phyloP scores from a whole-genome alignment of 2,329 filamentous ascomycete genomes.

The Harringtonia lauricola region DNA sequence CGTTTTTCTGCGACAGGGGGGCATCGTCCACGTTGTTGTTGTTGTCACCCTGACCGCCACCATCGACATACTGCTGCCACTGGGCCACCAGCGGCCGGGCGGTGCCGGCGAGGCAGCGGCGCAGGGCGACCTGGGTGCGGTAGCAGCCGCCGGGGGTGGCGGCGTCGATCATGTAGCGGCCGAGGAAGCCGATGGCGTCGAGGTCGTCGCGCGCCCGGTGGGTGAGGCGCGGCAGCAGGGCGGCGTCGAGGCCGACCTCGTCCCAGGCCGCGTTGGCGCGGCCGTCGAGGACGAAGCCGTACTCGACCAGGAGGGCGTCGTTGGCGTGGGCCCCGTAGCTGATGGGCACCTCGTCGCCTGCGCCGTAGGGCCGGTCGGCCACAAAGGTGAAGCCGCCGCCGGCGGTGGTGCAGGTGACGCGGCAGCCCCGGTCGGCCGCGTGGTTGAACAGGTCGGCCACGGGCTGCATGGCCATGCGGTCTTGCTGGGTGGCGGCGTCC shows the following conservation, averaged over 20 bases:
- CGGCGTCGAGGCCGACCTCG: conserved; percentile 33
- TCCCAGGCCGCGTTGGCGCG: conserved; percentile 36
- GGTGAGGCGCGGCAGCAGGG: conserved; percentile 23
- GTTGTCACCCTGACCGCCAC: conserved; percentile 2
- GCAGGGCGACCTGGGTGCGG: conserved; percentile 15
- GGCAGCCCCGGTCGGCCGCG: conserved; percentile 32
- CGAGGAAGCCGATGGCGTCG: conserved; percentile 12
- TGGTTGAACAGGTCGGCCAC: conserved; percentile 63
- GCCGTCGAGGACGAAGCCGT: conserved; percentile 34
- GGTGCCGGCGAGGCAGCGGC: conserved; percentile 9
- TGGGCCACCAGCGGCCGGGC: neutral
- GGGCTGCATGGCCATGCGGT: conserved; percentile 59
- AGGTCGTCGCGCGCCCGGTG: conserved; percentile 7
- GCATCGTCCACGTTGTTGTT: neutral
- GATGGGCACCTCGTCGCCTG: conserved; percentile 56
- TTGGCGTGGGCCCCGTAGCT: conserved; percentile 61
- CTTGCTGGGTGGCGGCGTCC: conserved; percentile 29
- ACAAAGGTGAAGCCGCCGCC: conserved; percentile 44
- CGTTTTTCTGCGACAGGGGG: neutral
- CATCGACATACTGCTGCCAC: conserved; percentile 11
- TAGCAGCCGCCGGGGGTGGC: conserved; percentile 14
- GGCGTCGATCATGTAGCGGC: conserved; percentile 15
- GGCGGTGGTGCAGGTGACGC: conserved; percentile 34
- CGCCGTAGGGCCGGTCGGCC: conserved; percentile 35
- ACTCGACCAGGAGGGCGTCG: conserved; percentile 64